Evolutionary conservation across 2,329 filamentous ascomycete species (phyloP), one percentile per base, ranked within the genome.

Genomic region (Scytalidium sp.): DNA sequence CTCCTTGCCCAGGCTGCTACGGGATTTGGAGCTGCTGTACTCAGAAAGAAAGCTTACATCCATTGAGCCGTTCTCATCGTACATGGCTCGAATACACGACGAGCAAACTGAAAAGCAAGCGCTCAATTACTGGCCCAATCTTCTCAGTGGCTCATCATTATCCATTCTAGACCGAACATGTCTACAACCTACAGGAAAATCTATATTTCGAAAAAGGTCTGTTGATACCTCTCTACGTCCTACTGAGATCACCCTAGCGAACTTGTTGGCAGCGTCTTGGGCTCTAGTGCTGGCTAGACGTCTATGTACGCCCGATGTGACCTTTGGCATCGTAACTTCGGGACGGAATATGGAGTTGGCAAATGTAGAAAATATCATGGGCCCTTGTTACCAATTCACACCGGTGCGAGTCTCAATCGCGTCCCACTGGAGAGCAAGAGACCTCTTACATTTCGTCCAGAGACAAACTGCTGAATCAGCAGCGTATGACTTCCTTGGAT

Each of bases 371-470:
- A 60, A 64, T 27, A 65, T 75, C 23, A 62, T 71, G 15, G 74
- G 74, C 0, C 73, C 74, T 0, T 75, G 70, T 50, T 74, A 70
- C 62, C 69, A 74, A 51, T 69, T 72, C 47, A 68, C 69, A 2
- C 74, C 74, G 1, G 63, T 75, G 46, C 67, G 74, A 19, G 66
- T 76, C 2, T 49, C 54, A 0, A 70, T 76, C 50, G 47, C 65
- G 4, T 8, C 54, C 0, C 17, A 53, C 0, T 70, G 67, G 67
- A 70, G 57, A 3, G 58, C 59, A 1, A 51, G 57, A 2, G 62
- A 69, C 27, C 63, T 72, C 3, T 55, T 71, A 6, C 51, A 50
- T 2, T 53, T 58, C 21, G 52, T 71, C 8, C 68, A 69, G 46
- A 47, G 57, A 23, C 68, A 72, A 57, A 63, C 48, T 53, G 47